Conservation (phyloP, 345 rosid genomes). For the Rhodamnia argentea region DNA sequence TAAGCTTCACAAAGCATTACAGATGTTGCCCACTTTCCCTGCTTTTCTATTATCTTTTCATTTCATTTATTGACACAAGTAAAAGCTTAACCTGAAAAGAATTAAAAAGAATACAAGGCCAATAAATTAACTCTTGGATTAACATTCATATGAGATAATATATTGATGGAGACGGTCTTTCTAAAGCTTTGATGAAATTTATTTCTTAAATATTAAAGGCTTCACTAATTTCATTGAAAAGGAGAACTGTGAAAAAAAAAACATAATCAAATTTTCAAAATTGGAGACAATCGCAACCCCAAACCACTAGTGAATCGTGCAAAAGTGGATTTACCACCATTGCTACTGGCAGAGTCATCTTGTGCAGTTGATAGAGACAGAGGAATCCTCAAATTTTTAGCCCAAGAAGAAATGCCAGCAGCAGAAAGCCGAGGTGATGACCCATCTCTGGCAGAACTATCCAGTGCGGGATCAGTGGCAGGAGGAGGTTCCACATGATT, state of each 20-base stretch:
- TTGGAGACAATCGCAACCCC: slow-evolving; percentile 45
- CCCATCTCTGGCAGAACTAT: slow-evolving; percentile 34
- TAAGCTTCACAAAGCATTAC: not conserved
- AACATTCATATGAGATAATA: not conserved
- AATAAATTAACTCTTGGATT: not conserved
- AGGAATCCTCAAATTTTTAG: slow-evolving; percentile 55
- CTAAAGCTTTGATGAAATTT: not conserved
- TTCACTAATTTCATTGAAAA: not conserved
- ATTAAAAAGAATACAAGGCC: not conserved
- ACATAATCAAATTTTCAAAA: not conserved
- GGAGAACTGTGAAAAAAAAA: not conserved
- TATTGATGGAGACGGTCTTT: not conserved
- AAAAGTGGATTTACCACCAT: slow-evolving; percentile 49
- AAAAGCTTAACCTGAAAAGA: not conserved
- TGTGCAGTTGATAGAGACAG: slow-evolving; percentile 28
- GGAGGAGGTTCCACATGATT: slow-evolving; percentile 27
- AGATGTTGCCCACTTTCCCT: not conserved
- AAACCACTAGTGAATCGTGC: slow-evolving; percentile 69
- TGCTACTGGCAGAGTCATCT: slow-evolving; percentile 30
- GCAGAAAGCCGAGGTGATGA: slow-evolving; percentile 34
- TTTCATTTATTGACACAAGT: not conserved
- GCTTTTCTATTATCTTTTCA: not conserved
- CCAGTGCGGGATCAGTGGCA: slow-evolving; percentile 19
- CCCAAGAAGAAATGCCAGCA: slow-evolving; percentile 64
- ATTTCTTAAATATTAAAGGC: not conserved